Conservation (phyloP, 129 eudicot species). For the Artemisia tridentata region DNA sequence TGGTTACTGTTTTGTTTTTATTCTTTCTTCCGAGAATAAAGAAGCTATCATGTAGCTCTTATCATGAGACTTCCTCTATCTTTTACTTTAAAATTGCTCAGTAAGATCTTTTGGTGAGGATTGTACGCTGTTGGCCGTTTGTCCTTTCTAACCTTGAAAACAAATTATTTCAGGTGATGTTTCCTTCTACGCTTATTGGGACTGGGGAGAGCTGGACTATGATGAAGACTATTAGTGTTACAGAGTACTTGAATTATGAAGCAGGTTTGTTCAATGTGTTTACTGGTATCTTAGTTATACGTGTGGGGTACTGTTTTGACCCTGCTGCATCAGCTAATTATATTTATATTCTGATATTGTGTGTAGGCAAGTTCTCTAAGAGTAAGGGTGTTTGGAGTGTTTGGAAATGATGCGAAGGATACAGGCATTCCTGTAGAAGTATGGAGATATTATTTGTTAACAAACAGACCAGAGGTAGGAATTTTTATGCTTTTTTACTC, state of each 20-base stretch:
- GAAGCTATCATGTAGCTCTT: too few relatives aligned
- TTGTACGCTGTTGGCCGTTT: not conserved
- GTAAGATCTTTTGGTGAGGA: too few relatives aligned
- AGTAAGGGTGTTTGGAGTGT: slow-evolving; percentile 92
- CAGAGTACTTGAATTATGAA: slow-evolving; percentile 91
- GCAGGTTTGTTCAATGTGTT: slow-evolving; percentile 52
- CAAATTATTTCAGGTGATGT: slow-evolving; percentile 60
- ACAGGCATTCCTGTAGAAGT: slow-evolving; percentile 95
- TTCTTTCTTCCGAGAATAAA: too few relatives aligned
- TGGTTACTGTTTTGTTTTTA: too few relatives aligned
- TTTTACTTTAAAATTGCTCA: too few relatives aligned
- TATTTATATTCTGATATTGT: not conserved
- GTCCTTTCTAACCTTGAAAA: not conserved
- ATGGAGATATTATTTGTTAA: slow-evolving; percentile 89
- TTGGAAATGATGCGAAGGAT: slow-evolving; percentile 93
- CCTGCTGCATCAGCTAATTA: not conserved
- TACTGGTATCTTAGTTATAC: not conserved
- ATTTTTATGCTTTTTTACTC: slow-evolving; percentile 13
- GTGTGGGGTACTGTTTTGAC: not conserved
- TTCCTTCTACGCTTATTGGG: slow-evolving; percentile 94
- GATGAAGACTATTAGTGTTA: slow-evolving; percentile 90
- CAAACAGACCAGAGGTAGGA: slow-evolving; percentile 90
- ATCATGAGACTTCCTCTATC: too few relatives aligned
- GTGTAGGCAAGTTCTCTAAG: slow-evolving; percentile 74
- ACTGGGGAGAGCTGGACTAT: slow-evolving; percentile 88